Evolutionary conservation across 192 early-diverging fungal genomes (phyloP).

Genomic region (Spizellomyces sp.): DNA sequence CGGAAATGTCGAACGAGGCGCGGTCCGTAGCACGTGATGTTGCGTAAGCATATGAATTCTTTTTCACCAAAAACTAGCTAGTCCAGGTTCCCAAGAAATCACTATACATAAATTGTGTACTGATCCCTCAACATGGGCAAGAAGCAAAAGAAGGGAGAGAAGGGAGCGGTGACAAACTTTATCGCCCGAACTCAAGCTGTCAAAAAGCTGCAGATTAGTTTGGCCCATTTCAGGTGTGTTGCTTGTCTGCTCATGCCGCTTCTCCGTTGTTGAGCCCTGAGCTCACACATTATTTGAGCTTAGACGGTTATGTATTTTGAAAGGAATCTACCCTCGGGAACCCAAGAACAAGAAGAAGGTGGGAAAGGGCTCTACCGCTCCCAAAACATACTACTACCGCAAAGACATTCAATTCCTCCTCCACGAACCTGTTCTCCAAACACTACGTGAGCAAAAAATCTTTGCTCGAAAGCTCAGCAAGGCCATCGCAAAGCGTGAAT

Average conservation of each 20-base stretch:
- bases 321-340: conserved; percentile 97
- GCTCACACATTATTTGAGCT: conserved; percentile 1
- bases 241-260: no score
- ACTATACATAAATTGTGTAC: no score
- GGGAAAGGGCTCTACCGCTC: conserved; percentile 84
- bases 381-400: conserved; percentile 87
- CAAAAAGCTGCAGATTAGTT: conserved; percentile 90
- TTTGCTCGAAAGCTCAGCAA: conserved; percentile 86
- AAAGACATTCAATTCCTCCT: conserved; percentile 95
- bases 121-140: conserved; percentile 18
- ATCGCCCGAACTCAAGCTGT: conserved; percentile 87
- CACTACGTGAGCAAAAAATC: conserved; percentile 91
- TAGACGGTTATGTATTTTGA: conserved; percentile 94
- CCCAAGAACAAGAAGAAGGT: conserved; percentile 93
- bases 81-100: no score
- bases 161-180: conserved; percentile 88
- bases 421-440: conserved; percentile 91
- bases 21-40: no score
- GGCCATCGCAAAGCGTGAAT: conserved; percentile 81
- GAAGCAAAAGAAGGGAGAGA: conserved; percentile 66
- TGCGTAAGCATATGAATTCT: no score
- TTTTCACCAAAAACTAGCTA: no score
- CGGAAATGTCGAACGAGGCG: no score
- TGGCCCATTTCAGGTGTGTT: conserved; percentile 87
- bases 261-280: neutral